Evolutionary conservation across 2,329 filamentous ascomycete genomes (phyloP).

Genomic region (Coniochaeta pulveracea): DNA sequence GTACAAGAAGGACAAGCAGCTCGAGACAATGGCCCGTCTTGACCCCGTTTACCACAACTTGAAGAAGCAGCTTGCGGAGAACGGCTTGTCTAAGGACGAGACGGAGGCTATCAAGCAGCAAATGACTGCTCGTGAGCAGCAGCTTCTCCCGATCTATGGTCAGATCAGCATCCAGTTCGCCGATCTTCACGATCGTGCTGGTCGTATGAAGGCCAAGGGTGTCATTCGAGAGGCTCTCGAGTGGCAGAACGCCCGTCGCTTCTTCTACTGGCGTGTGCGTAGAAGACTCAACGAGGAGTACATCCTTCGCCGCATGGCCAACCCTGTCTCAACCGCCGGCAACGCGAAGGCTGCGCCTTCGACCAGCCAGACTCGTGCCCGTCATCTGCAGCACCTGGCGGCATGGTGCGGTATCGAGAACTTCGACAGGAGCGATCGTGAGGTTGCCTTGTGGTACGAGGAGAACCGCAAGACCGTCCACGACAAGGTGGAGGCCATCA

Average conservation of each 20-base stretch:
- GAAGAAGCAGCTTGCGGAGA: constrained; percentile 59
- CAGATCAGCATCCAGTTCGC: constrained; percentile 97
- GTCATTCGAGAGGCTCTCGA: constrained; percentile 74
- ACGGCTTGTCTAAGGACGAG: constrained; percentile 60
- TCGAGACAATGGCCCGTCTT: constrained; percentile 92
- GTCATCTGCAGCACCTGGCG: constrained; percentile 64
- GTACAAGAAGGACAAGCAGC: constrained; percentile 93
- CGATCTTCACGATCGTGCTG: constrained; percentile 91
- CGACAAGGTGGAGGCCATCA: constrained; percentile 75
- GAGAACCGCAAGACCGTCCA: constrained; percentile 76
- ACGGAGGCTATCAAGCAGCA: constrained; percentile 69
- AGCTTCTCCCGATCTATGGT: constrained; percentile 81
- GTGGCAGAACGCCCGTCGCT: constrained; percentile 84
- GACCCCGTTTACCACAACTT: constrained; percentile 76
- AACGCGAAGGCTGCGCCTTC: constrained; percentile 29
- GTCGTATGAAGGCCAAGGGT: constrained; percentile 97
- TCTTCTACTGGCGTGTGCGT: constrained; percentile 99
- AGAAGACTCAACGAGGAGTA: constrained; percentile 95
- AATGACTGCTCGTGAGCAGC: constrained; percentile 76
- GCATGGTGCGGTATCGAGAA: constrained; percentile 72
- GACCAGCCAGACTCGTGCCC: constrained; percentile 36
- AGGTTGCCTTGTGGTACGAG: constrained; percentile 92
- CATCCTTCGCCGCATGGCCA: constrained; percentile 78
- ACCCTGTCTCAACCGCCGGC: constrained; percentile 16
- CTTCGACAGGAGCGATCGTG: constrained; percentile 69